Base-by-base conservation (phyloP, 1,284 basidiomycete genomes). In the Ustilago esculenta region DNA sequence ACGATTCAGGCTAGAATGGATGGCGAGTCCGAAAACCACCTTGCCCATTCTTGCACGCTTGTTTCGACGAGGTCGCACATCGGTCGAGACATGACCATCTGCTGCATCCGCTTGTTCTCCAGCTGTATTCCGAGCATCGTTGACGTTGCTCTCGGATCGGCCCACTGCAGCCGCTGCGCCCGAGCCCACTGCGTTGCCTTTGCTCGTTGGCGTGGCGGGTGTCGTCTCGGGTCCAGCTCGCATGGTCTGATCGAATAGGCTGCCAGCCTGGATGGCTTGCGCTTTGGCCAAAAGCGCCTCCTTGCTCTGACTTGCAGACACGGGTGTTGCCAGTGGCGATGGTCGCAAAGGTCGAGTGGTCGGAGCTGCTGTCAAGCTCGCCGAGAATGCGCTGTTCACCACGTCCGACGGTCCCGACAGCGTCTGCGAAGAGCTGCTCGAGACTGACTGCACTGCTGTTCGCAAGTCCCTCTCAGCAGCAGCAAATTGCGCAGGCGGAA, bases 271-370 rank as follows among this genome's bases (percentile, higher is more conserved):
- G 14, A 61, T 41, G 1, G 69, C 69, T 25, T 72, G 69, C 11
- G 69, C 69, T 32, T 67, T 72, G 18, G 69, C 69, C 15, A 67
- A 34, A 35, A 72, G 47, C n/a, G 55, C 64, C 27, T 59, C 46
- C n/a, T 58, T 54, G 45, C 47, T 59, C 21, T 43, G 61, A 42
- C 47, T 54, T 3, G 50, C 41, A 17, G 50, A 23, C 1, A 42
- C 45, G 1, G 55, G 30, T 11, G 50, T 33, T 30, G 48, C 52
- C 2, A 48, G 39, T 5, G 56, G 48, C 9, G 55, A 35, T 8
- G 60, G 21, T 33, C 53, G 47, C 14, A 47, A 32, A 7, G 37
- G 18, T 10, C 45, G 35, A 25, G 44, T 41, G 8, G 54, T 34
- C 2, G 52, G 41, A 18, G 48, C 20, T 9, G 49, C 42, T 7